Evolutionary conservation across 2,329 filamentous ascomycete species (phyloP), one percentile per base, ranked within the genome.

Genomic region (Phaeosphaeria sp.): DNA sequence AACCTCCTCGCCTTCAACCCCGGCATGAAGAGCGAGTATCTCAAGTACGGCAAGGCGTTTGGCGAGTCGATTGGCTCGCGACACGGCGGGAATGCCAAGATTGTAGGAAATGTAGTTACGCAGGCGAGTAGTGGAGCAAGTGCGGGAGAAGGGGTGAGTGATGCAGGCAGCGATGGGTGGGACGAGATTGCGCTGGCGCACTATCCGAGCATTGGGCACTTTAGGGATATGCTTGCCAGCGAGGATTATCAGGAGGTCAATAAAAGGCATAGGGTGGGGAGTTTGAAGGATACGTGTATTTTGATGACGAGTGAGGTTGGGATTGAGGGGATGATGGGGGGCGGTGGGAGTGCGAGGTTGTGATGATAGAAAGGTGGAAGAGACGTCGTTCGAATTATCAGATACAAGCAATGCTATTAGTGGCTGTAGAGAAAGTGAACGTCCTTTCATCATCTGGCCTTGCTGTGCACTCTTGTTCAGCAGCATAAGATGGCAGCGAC

Each of bases 111-210:
- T 7, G 36, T 39, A 17, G n/a, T 17, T 17, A n/a, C 11, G 7
- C 15, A 39, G 7, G n/a, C 17, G 15, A 39, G 17, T 15, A 39
- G 36, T n/a, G 36, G 36, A 1, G 36, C 4, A 39, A 39, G 36
- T 39, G 15, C 3, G 11, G 30, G 15, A 36, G 11, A 3, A 3
- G 30, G 9, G 11, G 36, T 39, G 15, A 15, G 3, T 17, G 56
- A 63, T 27, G 59, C 52, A 17, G 48, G 52, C 54, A 66, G 64
- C 18, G 63, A 56, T 17, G 66, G 68, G 30, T 89, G 87, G 87
- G 84, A 89, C 69, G 87, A 89, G 73, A 81, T 89, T 59, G 86
- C 87, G 0, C 78, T 89, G 44, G 87, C 87, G 54, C 86, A 89
- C 76, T 89, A 89, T 72, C 86, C 87, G 2, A 86, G 81, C 50